These are phyloP conservation scores for Nothomitra cinnamomea DNA, from an alignment of 2,329 filamentous ascomycete genomes.

Conservation along the genomic window DNA sequence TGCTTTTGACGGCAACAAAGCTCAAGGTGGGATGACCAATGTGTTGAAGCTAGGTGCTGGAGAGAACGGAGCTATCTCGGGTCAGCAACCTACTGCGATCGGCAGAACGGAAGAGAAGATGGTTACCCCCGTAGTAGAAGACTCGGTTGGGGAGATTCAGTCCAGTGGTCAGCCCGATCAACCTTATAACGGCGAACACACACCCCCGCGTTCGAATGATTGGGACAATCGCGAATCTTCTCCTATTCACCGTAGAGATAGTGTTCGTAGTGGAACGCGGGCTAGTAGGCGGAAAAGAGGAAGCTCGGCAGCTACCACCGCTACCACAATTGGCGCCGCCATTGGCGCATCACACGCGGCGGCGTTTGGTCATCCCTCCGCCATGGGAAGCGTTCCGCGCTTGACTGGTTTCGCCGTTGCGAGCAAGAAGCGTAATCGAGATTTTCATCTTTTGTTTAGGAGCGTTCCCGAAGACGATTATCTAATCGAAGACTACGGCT, in stretches of 20 bases:
- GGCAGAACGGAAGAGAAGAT: neutral
- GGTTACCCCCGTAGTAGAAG: neutral
- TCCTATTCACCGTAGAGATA: slow-evolving; percentile 23
- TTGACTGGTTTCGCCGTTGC: slow-evolving; percentile 92
- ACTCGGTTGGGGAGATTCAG: slow-evolving; percentile 8
- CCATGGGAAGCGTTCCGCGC: slow-evolving; percentile 46
- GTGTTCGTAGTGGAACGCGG: slow-evolving; percentile 26
- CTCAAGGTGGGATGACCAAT: neutral
- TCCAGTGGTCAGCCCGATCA: slow-evolving; percentile 12
- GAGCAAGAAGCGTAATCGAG: slow-evolving; percentile 86
- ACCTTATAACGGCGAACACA: slow-evolving; percentile 36
- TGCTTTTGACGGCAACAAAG: neutral
- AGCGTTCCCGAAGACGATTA: slow-evolving; percentile 97
- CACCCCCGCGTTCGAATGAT: slow-evolving; percentile 47
- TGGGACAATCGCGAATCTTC: slow-evolving; percentile 27
- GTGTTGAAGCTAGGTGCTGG: neutral
- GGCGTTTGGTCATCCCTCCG: slow-evolving; percentile 47
- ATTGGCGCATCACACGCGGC: slow-evolving; percentile 51
- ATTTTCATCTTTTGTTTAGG: slow-evolving; percentile 86
- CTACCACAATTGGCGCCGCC: slow-evolving; percentile 52
- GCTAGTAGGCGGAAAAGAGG: slow-evolving; percentile 46
- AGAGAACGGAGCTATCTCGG: neutral
- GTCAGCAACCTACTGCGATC: neutral
- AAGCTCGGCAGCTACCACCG: slow-evolving; percentile 53
- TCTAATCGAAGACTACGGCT: slow-evolving; percentile 96